These are phyloP conservation scores for Boletus eberwhitei DNA, from an alignment of 768 basidiomycete species.

Conservation along the genomic window DNA sequence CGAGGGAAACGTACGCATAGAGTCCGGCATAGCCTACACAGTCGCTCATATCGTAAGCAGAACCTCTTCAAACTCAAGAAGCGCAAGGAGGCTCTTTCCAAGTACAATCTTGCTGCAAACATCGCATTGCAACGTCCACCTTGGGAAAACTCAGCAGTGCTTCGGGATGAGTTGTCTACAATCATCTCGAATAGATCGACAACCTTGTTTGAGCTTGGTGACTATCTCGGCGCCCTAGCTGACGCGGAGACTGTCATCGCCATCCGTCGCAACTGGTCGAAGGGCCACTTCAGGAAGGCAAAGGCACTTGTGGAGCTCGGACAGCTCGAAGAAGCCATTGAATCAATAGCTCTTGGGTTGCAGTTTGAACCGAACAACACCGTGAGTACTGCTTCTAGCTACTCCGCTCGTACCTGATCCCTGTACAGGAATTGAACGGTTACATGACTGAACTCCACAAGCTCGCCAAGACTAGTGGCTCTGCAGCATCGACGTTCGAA, in stretches of 20 bases:
- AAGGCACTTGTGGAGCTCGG: conserved; percentile 80
- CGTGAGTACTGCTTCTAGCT: conserved; percentile 33
- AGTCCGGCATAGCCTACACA: neutral
- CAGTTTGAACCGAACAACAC: conserved; percentile 74
- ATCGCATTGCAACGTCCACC: conserved; percentile 79
- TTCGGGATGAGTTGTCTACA: conserved; percentile 89
- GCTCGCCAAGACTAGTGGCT: conserved; percentile 15
- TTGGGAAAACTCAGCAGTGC: conserved; percentile 81
- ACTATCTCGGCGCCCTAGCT: conserved; percentile 72
- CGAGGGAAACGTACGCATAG: conserved; percentile 81
- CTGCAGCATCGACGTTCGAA: neutral
- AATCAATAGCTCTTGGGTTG: conserved; percentile 78
- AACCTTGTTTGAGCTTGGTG: conserved; percentile 72
- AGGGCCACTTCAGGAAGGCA: conserved; percentile 93
- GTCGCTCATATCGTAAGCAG: conserved; percentile 39
- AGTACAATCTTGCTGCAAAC: conserved; percentile 75
- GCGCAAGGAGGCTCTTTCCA: conserved; percentile 65
- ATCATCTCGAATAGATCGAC: conserved; percentile 91
- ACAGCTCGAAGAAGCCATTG: conserved; percentile 68
- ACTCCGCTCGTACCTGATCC: conserved; percentile 5
- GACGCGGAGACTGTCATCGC: conserved; percentile 91
- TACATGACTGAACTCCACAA: conserved; percentile 32
- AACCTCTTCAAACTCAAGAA: conserved; percentile 73
- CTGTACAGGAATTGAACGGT: conserved; percentile 27
- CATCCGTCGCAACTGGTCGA: conserved; percentile 86